Evolutionary conservation across 768 basidiomycete genomes (phyloP).

Genomic region (Mycena amicta): DNA sequence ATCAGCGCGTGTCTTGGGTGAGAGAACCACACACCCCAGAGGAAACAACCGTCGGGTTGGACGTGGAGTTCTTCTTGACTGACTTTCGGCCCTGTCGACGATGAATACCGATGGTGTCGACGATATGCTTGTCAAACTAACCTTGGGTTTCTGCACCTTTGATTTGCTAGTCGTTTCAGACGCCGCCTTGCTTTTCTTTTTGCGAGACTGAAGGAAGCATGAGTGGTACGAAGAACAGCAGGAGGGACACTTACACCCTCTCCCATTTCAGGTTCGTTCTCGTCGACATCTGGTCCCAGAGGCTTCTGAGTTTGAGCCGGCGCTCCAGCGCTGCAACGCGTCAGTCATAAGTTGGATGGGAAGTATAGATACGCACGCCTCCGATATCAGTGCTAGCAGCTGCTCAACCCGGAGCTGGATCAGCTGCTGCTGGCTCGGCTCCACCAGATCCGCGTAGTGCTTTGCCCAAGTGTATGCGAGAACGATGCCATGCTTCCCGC

Average conservation of each 20-base stretch:
- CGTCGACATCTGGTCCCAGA: too few species aligned
- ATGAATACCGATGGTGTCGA: background rate
- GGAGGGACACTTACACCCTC: background rate
- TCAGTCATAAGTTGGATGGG: background rate
- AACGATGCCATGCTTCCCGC: constrained; percentile 6
- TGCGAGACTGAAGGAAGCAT: too few species aligned
- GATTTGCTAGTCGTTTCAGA: too few species aligned
- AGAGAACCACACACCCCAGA: background rate
- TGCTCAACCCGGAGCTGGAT: constrained; percentile 5
- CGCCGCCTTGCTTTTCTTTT: background rate
- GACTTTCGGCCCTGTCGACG: background rate
- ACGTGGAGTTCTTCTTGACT: background rate
- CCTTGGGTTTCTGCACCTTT: too few species aligned
- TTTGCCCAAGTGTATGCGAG: constrained; percentile 9
- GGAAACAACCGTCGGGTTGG: background rate
- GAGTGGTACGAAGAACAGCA: background rate
- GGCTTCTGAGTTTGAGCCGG: background rate
- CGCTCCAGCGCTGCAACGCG: background rate
- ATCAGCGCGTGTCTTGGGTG: background rate
- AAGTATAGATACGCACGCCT: constrained; percentile 1
- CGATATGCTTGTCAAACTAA: too few species aligned
- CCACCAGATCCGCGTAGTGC: constrained; percentile 1
- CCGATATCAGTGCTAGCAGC: background rate
- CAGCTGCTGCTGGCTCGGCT: background rate
- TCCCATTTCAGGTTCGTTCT: too few species aligned